Evolutionary conservation across 2,329 filamentous ascomycete genomes (phyloP).

Genomic region (Colletotrichum sidae): DNA sequence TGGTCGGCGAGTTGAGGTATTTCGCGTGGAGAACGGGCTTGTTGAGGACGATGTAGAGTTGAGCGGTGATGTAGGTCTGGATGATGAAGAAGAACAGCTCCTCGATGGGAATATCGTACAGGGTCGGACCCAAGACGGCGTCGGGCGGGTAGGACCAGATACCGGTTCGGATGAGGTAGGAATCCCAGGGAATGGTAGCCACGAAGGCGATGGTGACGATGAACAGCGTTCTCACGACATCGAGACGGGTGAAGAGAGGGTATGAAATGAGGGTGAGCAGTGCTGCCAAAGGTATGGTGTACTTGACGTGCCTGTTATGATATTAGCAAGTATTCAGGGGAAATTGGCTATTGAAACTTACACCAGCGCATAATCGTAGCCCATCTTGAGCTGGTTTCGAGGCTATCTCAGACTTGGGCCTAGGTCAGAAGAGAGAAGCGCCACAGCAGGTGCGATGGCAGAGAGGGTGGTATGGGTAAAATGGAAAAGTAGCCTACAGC

Average conservation of each 20-base stretch:
- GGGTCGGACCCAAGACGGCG: slow-evolving; percentile 71
- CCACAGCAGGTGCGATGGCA: neutral
- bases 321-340: neutral
- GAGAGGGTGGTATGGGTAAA: neutral
- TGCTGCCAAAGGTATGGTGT: slow-evolving; percentile 73
- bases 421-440: neutral
- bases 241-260: slow-evolving; percentile 71
- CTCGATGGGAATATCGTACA: slow-evolving; percentile 76
- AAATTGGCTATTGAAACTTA: slow-evolving; percentile 50
- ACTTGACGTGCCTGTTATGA: slow-evolving; percentile 69
- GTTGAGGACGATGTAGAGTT: slow-evolving; percentile 75
- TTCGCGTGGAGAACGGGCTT: slow-evolving; percentile 69
- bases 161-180: slow-evolving; percentile 74
- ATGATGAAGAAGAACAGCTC: slow-evolving; percentile 84
- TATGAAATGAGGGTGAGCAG: slow-evolving; percentile 68
- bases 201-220: slow-evolving; percentile 72
- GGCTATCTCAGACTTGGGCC: neutral
- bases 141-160: slow-evolving; percentile 79
- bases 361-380: slow-evolving; percentile 72
- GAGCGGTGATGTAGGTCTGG: slow-evolving; percentile 78
- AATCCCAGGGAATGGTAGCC: slow-evolving; percentile 81
- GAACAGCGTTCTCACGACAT: slow-evolving; percentile 71
- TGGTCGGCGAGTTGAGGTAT: slow-evolving; percentile 50
- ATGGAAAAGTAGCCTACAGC: neutral
- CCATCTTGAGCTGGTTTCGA: slow-evolving; percentile 54